Percentiles rank a stretch among this genome's conserved stretches.
Conservation (phyloP, 2,329 filamentous ascomycete species). For the Raffaelea ambrosiae region DNA sequence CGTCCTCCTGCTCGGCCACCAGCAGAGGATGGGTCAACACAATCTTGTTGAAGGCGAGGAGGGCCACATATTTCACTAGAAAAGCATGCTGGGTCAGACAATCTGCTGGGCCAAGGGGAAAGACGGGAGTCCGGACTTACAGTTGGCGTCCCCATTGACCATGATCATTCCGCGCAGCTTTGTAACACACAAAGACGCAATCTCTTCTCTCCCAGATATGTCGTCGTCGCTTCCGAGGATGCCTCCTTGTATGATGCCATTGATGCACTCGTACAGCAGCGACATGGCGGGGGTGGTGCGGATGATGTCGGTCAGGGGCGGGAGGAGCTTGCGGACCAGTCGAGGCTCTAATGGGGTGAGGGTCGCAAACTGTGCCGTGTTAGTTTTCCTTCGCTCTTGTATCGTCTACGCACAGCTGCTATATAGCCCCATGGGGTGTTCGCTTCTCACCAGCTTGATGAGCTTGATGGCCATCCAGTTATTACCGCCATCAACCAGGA, state of each 20-base stretch:
- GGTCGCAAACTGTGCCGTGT: slow-evolving; percentile 66
- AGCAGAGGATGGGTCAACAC: slow-evolving; percentile 80
- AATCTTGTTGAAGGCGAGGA: slow-evolving; percentile 93
- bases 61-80: slow-evolving; percentile 95
- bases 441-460: slow-evolving; percentile 71
- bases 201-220: slow-evolving; percentile 75
- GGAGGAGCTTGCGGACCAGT: slow-evolving; percentile 81
- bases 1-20: slow-evolving; percentile 87
- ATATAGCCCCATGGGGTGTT: background rate
- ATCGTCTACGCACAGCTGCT: too few species aligned
- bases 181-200: slow-evolving; percentile 82
- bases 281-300: slow-evolving; percentile 96
- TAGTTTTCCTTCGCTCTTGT: background rate
- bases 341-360: slow-evolving; percentile 88
- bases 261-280: slow-evolving; percentile 96
- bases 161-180: slow-evolving; percentile 93
- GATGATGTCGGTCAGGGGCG: slow-evolving; percentile 86
- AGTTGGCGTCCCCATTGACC: slow-evolving; percentile 85
- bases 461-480: slow-evolving; percentile 99
- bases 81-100: background rate
- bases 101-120: too few species aligned
- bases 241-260: slow-evolving; percentile 93
- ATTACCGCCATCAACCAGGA: slow-evolving; percentile 84
- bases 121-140: too few species aligned
- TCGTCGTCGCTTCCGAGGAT: slow-evolving; percentile 80